Evolutionary conservation across 192 early-diverging fungal species (phyloP).

Genomic region (Powellomyces hirtus): DNA sequence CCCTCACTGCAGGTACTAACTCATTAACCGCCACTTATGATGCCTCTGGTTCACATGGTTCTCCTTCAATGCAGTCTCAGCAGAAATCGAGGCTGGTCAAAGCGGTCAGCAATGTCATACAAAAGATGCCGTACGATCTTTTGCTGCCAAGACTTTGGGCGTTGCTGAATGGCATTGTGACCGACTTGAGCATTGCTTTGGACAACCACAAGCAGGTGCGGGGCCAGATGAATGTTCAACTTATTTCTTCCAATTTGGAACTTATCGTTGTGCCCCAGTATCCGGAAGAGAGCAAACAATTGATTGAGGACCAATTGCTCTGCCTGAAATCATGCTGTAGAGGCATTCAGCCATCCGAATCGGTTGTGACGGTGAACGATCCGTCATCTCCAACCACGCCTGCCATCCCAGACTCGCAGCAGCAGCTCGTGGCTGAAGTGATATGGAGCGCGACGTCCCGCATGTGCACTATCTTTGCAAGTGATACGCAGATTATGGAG

Average conservation of each 20-base stretch:
- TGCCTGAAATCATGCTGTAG: constrained; percentile 18
- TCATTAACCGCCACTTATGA: background rate
- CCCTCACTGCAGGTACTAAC: constrained; percentile 4
- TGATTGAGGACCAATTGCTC: constrained; percentile 3
- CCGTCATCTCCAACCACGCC: too few species aligned
- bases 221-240: background rate
- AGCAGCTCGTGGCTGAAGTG: constrained; percentile 20
- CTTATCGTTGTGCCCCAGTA: background rate
- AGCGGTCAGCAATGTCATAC: constrained; percentile 30
- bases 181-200: constrained; percentile 25
- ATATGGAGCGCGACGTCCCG: constrained; percentile 32
- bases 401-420: too few species aligned
- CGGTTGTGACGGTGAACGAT: background rate
- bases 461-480: constrained; percentile 26
- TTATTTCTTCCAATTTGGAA: background rate
- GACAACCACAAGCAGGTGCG: constrained; percentile 12
- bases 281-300: background rate
- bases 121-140: constrained; percentile 21
- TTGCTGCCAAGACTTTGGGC: constrained; percentile 29
- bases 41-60: background rate
- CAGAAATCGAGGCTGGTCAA: constrained; percentile 16
- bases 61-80: constrained; percentile 1
- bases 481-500: constrained; percentile 35
- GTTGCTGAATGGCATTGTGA: constrained; percentile 25
- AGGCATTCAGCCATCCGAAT: constrained; percentile 10